A percentile compares a stretch with the other conserved stretches of the same genome.
Evolutionary conservation across 2,329 filamentous ascomycete genomes (phyloP).

Genomic region (Diaporthe citrichinensis): DNA sequence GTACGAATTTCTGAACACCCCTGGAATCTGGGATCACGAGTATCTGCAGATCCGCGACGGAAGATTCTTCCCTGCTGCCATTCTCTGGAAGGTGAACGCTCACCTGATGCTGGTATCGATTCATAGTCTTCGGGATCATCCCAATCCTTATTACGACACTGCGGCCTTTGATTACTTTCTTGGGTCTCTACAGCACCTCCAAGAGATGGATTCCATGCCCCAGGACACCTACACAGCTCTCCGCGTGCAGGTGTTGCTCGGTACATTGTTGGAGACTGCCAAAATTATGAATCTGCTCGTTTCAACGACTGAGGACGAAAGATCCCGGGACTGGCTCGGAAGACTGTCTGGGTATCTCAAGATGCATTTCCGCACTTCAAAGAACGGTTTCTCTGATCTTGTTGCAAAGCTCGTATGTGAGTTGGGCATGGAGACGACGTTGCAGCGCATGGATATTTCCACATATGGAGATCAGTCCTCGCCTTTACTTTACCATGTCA

Average conservation of each 20-base stretch:
- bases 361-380: neutral
- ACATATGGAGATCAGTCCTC: neutral
- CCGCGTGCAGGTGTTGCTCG: neutral
- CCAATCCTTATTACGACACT: neutral
- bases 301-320: neutral
- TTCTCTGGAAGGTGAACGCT: neutral
- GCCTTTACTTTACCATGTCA: neutral
- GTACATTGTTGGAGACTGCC: neutral
- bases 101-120: neutral
- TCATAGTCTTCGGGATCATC: neutral
- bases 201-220: neutral
- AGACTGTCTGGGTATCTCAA: neutral
- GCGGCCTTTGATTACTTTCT: neutral
- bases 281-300: neutral
- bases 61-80: neutral
- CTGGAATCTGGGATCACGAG: neutral
- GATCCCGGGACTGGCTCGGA: neutral
- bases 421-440: neutral
- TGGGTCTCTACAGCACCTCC: neutral
- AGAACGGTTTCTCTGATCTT: neutral
- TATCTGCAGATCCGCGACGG: neutral
- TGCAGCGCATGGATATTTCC: neutral
- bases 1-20: neutral
- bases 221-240: neutral
- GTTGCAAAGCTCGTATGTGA: neutral